Evolutionary conservation across 257 asterid species (phyloP), one percentile per base, ranked within the genome.

Genomic region (Verbena officinalis): DNA sequence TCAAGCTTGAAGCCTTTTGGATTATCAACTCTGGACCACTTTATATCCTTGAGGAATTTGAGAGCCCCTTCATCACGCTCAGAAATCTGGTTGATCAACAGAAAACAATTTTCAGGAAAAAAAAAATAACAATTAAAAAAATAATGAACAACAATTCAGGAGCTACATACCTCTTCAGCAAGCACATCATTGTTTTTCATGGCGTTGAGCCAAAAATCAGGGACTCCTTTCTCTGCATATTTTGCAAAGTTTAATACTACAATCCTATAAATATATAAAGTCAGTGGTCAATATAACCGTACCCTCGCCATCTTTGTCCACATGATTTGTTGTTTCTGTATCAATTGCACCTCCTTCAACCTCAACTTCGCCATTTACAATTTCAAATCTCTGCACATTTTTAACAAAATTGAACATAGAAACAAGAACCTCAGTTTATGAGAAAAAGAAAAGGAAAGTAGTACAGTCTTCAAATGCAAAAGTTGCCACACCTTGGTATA

Each of bases 1-100:
- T 84, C 95, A 24, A 86, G 88, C 86, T 83, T 86, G 82, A 88
- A 88, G 66, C 98, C 93, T 70, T 85, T 85, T 0, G 95, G 95
- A 57, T 61, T 69, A 15, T 89, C 93, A 46, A 82, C 24, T 81
- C 90, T 87, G 58, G 67, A 63, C 97, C 96, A 89, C 81, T 80
- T 84, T 4, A 86, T 80, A 65, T 86, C 89, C 70, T 76, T 76
- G 57, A 86, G 81, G 77, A 65, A 82, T 40, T 80, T 81, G 43
- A 86, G 84, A 67, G 95, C 91, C 53, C 43, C 83, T 62, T 82
- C 87, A 66, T 86, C 95, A n/a, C 77, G 84, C 76, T 82, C 86
- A 61, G 87, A 73, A 24, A 86, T 67, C 95, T 86, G 77, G 36
- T 19, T 31, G 56, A 34, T 54, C 57, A 22, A 59, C 9, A 52